phyloP scores from a whole-genome alignment of 1,284 basidiomycete species.

The Coniophora puteana region DNA sequence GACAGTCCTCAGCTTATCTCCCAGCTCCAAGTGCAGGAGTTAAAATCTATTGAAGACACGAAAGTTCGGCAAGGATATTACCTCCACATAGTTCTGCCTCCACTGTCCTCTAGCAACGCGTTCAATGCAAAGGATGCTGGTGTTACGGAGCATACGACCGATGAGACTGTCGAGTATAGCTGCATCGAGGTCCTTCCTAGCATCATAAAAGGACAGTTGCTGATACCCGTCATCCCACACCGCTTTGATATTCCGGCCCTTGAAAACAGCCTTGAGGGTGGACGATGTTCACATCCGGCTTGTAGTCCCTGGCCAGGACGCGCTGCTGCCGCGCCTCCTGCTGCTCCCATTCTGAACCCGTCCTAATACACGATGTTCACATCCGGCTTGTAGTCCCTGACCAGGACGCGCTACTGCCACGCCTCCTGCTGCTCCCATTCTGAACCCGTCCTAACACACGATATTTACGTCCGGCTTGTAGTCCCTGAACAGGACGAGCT shows the following conservation, averaged over 20 bases:
- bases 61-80: slow-evolving; percentile 1
- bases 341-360: no score
- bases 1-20: slow-evolving; percentile 20
- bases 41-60: neutral
- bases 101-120: slow-evolving; percentile 36
- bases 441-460: slow-evolving; percentile 88
- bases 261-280: slow-evolving; percentile 55
- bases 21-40: slow-evolving; percentile 12
- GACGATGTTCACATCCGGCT: slow-evolving; percentile 40
- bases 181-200: slow-evolving; percentile 44
- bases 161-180: slow-evolving; percentile 62
- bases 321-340: no score
- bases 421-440: slow-evolving; percentile 88
- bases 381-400: slow-evolving; percentile 95
- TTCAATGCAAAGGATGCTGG: slow-evolving; percentile 35
- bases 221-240: slow-evolving; percentile 50
- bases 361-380: slow-evolving; percentile 97
- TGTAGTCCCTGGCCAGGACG: no score
- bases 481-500: no score
- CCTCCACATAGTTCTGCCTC: slow-evolving; percentile 25
- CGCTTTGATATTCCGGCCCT: slow-evolving; percentile 52
- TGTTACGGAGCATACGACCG: slow-evolving; percentile 43
- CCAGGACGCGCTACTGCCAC: slow-evolving; percentile 76
- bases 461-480: slow-evolving; percentile 37
- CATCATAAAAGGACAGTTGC: slow-evolving; percentile 47